These are phyloP conservation scores for Hypoxylon sp. DNA, from an alignment of 2,329 filamentous ascomycete genomes.

Conservation along the genomic window DNA sequence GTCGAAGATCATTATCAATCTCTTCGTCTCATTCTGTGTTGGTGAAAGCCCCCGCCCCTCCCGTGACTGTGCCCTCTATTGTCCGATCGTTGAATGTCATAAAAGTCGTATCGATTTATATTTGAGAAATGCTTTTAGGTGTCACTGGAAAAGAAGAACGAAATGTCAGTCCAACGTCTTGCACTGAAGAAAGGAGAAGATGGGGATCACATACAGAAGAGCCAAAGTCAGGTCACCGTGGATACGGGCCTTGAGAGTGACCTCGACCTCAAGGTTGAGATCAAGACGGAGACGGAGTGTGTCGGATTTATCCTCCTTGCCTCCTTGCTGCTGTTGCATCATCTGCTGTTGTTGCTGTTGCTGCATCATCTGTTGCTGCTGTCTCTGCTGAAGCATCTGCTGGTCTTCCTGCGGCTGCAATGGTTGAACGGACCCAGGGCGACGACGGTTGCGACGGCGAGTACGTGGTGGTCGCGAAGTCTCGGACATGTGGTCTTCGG, in stretches of 20 bases:
- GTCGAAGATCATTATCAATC: background rate
- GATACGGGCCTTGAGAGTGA: constrained; percentile 89
- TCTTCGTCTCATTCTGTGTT: background rate
- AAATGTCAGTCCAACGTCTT: constrained; percentile 3
- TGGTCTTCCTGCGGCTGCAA: constrained; percentile 42
- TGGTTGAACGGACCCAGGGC: constrained; percentile 39
- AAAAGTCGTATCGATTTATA: constrained; percentile 9
- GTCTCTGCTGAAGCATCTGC: constrained; percentile 39
- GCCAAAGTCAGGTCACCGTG: constrained; percentile 85
- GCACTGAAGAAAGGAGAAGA: background rate
- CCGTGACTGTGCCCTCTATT: background rate
- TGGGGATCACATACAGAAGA: constrained; percentile 65
- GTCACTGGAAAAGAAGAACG: constrained; percentile 15
- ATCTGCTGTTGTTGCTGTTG: constrained; percentile 39
- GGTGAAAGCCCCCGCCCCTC: background rate
- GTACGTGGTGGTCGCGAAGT: constrained; percentile 43
- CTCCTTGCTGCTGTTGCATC: constrained; percentile 39
- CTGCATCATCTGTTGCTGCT: constrained; percentile 41
- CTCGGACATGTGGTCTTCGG: constrained; percentile 41
- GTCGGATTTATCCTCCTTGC: constrained; percentile 59
- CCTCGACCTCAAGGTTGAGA: constrained; percentile 85
- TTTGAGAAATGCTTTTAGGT: constrained; percentile 18
- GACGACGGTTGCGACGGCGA: constrained; percentile 43
- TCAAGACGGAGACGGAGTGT: constrained; percentile 81
- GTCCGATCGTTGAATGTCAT: constrained; percentile 18